These are phyloP conservation scores for Lojkania enalia DNA, from an alignment of 2,329 filamentous ascomycete genomes.

Conservation along the genomic window DNA sequence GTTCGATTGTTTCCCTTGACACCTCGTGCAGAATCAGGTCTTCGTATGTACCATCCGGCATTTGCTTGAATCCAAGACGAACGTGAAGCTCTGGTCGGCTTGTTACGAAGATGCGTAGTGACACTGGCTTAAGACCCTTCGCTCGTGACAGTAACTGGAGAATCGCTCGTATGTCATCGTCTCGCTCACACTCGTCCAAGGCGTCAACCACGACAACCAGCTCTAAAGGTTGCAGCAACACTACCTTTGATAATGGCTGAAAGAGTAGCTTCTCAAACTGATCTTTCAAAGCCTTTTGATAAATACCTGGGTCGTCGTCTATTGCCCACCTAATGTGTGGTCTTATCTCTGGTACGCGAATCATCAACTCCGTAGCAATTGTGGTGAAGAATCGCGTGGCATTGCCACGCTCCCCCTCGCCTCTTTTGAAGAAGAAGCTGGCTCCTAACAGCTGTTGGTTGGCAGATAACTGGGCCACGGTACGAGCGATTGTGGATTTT, in stretches of 20 bases:
- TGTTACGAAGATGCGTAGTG: conserved; percentile 22
- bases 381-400: conserved; percentile 8
- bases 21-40: conserved; percentile 22
- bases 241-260: background rate
- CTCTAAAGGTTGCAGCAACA: background rate
- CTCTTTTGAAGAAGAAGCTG: conserved; percentile 19
- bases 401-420: conserved; percentile 7
- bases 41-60: conserved; percentile 9
- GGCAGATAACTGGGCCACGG: conserved; percentile 17
- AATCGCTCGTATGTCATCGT: conserved; percentile 4
- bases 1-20: conserved; percentile 14
- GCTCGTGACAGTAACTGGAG: conserved; percentile 5
- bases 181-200: conserved; percentile 32
- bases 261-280: conserved; percentile 10
- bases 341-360: background rate
- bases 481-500: conserved; percentile 17
- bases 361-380: conserved; percentile 3
- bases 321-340: conserved; percentile 3
- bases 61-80: conserved; percentile 13
- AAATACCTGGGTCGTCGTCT: background rate
- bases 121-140: background rate
- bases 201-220: conserved; percentile 19
- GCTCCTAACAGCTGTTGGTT: conserved; percentile 7
- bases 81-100: conserved; percentile 23
- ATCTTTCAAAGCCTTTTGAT: background rate